These are phyloP conservation scores for Neofusicoccum umdonicola DNA, from an alignment of 2,329 filamentous ascomycete species.

Conservation along the genomic window DNA sequence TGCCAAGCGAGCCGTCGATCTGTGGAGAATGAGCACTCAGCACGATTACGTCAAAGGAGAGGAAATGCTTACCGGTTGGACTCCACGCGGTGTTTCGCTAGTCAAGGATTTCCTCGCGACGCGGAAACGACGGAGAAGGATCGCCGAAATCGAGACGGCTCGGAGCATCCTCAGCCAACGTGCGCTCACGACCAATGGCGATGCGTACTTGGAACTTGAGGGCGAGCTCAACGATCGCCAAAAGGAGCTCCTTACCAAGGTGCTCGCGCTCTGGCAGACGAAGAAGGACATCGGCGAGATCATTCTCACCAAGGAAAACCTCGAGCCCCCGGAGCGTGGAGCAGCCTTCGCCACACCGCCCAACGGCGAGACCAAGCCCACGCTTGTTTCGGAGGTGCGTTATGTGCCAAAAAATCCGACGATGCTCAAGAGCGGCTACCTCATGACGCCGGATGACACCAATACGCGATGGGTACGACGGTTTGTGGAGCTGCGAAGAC, in stretches of 20 bases:
- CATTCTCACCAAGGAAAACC: constrained; percentile 52
- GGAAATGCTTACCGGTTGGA: constrained; percentile 80
- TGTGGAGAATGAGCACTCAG: constrained; percentile 94
- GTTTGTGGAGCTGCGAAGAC: constrained; percentile 86
- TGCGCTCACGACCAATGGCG: constrained; percentile 25
- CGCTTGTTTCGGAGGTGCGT: constrained; percentile 73
- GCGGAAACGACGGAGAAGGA: constrained; percentile 69
- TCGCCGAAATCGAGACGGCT: constrained; percentile 76
- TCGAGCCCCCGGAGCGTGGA: constrained; percentile 67
- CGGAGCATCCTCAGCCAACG: constrained; percentile 63
- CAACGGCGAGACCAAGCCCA: constrained; percentile 53
- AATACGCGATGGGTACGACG: constrained; percentile 85
- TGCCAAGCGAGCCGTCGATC: constrained; percentile 84
- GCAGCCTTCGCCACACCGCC: constrained; percentile 40
- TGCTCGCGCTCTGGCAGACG: constrained; percentile 63
- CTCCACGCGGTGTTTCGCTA: constrained; percentile 82
- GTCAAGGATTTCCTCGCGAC: constrained; percentile 82
- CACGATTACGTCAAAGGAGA: constrained; percentile 97
- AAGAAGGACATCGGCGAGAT: constrained; percentile 44
- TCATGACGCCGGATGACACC: constrained; percentile 79
- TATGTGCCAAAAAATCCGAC: constrained; percentile 71
- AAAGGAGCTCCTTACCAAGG: constrained; percentile 49
- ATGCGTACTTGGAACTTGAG: constrained; percentile 22
- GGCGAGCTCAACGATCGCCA: constrained; percentile 29
- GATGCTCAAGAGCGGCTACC: constrained; percentile 79